These are phyloP conservation scores for Neurospora tetraspora DNA, from an alignment of 495 filamentous ascomycete species.

Conservation along the genomic window DNA sequence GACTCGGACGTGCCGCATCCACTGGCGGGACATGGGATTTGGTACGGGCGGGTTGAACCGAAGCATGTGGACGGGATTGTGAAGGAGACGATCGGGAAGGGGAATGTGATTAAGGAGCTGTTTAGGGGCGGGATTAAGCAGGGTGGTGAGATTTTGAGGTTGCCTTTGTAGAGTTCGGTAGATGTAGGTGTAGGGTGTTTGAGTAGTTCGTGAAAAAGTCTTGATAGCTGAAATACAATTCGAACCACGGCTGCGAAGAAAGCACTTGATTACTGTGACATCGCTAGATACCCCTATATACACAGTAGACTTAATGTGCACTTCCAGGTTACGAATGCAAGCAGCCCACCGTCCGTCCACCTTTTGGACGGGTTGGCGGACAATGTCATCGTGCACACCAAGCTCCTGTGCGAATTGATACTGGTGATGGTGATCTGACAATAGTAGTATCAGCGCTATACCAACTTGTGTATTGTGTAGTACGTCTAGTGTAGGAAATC, in stretches of 20 bases:
- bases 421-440: neutral
- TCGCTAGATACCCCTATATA: neutral
- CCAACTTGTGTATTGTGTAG: neutral
- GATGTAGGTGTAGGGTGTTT: neutral
- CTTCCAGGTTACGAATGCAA: neutral
- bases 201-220: neutral
- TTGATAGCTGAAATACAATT: neutral
- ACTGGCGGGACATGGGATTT: constrained; percentile 73
- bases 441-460: neutral
- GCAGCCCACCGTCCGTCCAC: neutral
- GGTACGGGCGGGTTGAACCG: constrained; percentile 87
- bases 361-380: neutral
- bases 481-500: neutral
- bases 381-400: neutral
- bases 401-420: neutral
- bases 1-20: constrained; percentile 33
- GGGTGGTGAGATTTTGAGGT: constrained; percentile 31
- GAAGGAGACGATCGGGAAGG: constrained; percentile 63
- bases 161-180: constrained; percentile 16
- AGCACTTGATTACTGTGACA: neutral
- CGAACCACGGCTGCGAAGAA: neutral
- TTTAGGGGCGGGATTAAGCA: constrained; percentile 54
- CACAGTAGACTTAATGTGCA: neutral
- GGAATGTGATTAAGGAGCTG: constrained; percentile 64
- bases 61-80: constrained; percentile 81